Percentiles rank a stretch among this genome's conserved stretches.
phyloP scores from a whole-genome alignment of 176 grass and related monocot species.

The Zizania latifolia region DNA sequence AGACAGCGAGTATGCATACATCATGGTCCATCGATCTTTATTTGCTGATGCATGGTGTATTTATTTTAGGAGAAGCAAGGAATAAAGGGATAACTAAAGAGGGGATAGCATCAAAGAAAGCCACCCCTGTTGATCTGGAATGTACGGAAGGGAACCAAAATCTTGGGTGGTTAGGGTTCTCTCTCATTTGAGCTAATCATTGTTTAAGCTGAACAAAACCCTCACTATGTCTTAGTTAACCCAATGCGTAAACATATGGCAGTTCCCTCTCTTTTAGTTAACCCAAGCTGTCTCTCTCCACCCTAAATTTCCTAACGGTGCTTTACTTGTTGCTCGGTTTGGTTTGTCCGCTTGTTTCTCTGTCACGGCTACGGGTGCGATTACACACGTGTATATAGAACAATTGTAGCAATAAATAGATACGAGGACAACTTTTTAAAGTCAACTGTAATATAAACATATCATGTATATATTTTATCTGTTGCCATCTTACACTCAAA shows the following conservation, averaged over 20 bases:
- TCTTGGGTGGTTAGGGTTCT: slow-evolving; percentile 23
- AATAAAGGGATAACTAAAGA: slow-evolving; percentile 24
- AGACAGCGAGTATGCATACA: not conserved
- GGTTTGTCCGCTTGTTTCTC: no score
- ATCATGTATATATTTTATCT: no score
- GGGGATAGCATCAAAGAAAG: slow-evolving; percentile 14
- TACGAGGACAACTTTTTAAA: no score
- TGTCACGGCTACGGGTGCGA: no score
- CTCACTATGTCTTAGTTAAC: slow-evolving; percentile 1
- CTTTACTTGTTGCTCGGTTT: no score
- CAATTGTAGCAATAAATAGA: no score
- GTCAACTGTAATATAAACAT: no score
- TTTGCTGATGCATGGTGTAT: not conserved
- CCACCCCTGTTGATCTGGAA: slow-evolving; percentile 19
- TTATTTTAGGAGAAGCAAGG: slow-evolving; percentile 40
- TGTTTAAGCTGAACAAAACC: slow-evolving; percentile 10
- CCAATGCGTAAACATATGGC: not conserved
- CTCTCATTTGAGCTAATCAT: not conserved
- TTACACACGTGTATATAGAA: no score
- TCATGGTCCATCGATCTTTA: not conserved
- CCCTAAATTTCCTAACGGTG: no score
- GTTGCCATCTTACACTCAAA: no score
- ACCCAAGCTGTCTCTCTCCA: no score
- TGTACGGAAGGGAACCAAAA: slow-evolving; percentile 26
- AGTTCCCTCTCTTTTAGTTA: not conserved